Conservation (phyloP, 805 yeast genomes). For the Cephaloascus fragrans region DNA sequence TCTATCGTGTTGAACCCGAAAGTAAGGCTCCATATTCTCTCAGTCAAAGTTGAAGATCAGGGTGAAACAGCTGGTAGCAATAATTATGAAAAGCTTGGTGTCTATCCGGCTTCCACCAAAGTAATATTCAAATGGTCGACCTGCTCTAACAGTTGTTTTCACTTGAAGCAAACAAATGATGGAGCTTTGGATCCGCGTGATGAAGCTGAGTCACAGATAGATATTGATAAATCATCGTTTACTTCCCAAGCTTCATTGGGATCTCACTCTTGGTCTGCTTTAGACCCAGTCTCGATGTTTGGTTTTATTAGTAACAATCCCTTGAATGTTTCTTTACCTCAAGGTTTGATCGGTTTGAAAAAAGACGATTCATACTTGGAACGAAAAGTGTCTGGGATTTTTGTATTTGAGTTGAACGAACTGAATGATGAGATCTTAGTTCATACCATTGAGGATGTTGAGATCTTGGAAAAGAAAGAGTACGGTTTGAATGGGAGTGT, state of each 20-base stretch:
- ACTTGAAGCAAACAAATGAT: constrained; percentile 26
- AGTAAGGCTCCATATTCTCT: constrained; percentile 42
- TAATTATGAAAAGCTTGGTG: background rate
- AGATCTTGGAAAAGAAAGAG: constrained; percentile 37
- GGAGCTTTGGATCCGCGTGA: constrained; percentile 1
- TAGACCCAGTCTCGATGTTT: constrained; percentile 16
- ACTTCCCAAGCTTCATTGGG: constrained; percentile 30
- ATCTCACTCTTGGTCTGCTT: constrained; percentile 27
- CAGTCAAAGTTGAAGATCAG: constrained; percentile 18
- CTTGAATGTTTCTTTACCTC: constrained; percentile 1
- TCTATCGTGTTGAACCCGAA: constrained; percentile 46
- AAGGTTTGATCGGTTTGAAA: constrained; percentile 21
- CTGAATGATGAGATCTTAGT: constrained; percentile 45
- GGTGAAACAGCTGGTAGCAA: constrained; percentile 13
- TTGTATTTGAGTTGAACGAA: constrained; percentile 54
- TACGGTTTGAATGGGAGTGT: too few relatives aligned
- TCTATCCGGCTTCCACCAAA: constrained; percentile 35
- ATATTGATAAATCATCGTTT: constrained; percentile 2
- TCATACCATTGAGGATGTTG: constrained; percentile 61
- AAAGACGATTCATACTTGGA: constrained; percentile 13
- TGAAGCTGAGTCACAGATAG: constrained; percentile 1
- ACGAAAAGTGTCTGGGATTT: constrained; percentile 41
- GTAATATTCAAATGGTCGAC: constrained; percentile 49
- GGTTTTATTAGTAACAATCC: background rate
- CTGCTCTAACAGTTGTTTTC: constrained; percentile 41